Conservation (phyloP, 306 rosid species). For the Morella rubra region DNA sequence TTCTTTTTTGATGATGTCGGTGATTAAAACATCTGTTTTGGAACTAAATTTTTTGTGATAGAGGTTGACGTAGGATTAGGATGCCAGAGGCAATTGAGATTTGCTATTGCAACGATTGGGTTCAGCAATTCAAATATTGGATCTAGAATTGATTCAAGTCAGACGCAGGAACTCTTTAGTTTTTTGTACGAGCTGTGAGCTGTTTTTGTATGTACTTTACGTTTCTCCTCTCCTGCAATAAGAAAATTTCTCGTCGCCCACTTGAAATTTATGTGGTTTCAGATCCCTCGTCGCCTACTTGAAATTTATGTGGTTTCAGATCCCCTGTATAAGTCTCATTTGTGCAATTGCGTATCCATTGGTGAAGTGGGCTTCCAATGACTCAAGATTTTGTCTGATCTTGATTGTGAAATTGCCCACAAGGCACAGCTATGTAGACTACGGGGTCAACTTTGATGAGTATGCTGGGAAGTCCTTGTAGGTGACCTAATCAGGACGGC, state of each 20-base stretch:
- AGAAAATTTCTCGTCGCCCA: not conserved
- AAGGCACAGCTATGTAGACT: not conserved
- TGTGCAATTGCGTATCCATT: too few relatives aligned
- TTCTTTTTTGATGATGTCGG: not conserved
- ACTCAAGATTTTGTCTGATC: not conserved
- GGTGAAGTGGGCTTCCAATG: not conserved
- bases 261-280: not conserved
- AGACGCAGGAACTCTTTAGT: slow-evolving; percentile 23
- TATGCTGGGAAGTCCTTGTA: not conserved
- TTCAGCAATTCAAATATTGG: not conserved
- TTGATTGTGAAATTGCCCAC: not conserved
- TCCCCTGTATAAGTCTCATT: too few relatives aligned
- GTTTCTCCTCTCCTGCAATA: not conserved
- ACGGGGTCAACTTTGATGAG: slow-evolving; percentile 5
- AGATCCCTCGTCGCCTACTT: not conserved
- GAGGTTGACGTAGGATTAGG: slow-evolving; percentile 5
- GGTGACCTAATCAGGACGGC: slow-evolving; percentile 15
- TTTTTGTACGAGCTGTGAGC: slow-evolving; percentile 32
- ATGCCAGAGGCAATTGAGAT: slow-evolving; percentile 7
- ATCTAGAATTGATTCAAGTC: slow-evolving; percentile 13
- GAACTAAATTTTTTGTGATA: not conserved
- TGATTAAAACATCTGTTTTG: not conserved
- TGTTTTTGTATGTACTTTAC: not conserved
- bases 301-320: not conserved
- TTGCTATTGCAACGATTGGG: not conserved